Conservation (phyloP, 2,329 filamentous ascomycete genomes). For the Coniella lustricola region DNA sequence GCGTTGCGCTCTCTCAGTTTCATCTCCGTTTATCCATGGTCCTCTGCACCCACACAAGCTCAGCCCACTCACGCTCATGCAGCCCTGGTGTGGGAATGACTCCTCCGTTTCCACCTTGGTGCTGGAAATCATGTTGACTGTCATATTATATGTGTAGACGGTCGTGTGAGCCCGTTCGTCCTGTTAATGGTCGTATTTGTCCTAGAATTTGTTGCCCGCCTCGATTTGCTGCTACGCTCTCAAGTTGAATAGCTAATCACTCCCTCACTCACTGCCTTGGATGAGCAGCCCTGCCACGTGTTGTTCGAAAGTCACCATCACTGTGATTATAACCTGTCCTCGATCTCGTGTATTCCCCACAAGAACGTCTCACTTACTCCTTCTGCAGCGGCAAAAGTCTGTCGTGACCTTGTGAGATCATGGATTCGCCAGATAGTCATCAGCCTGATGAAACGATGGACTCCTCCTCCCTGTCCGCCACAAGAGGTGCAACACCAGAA, state of each 20-base stretch:
- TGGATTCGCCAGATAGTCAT: not conserved
- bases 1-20: constrained; percentile 13
- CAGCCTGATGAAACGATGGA: constrained; percentile 11
- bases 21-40: constrained; percentile 12
- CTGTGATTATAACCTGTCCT: not conserved
- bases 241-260: too few relatives aligned
- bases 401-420: not conserved
- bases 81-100: too few relatives aligned
- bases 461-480: not conserved
- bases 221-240: too few relatives aligned
- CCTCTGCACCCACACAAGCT: not conserved
- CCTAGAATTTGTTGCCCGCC: too few relatives aligned
- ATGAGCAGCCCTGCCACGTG: too few relatives aligned
- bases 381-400: not conserved
- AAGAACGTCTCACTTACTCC: not conserved
- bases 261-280: too few relatives aligned
- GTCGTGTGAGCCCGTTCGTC: too few relatives aligned
- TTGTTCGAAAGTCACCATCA: not conserved
- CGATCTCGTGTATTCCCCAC: not conserved
- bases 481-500: too few relatives aligned
- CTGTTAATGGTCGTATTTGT: too few relatives aligned
- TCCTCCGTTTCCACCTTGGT: too few relatives aligned
- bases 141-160: too few relatives aligned
- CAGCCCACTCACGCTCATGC: not conserved
- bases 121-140: too few relatives aligned